Evolutionary conservation across 2,329 filamentous ascomycete genomes (phyloP).

Genomic region (Colletotrichum echinochloae): DNA sequence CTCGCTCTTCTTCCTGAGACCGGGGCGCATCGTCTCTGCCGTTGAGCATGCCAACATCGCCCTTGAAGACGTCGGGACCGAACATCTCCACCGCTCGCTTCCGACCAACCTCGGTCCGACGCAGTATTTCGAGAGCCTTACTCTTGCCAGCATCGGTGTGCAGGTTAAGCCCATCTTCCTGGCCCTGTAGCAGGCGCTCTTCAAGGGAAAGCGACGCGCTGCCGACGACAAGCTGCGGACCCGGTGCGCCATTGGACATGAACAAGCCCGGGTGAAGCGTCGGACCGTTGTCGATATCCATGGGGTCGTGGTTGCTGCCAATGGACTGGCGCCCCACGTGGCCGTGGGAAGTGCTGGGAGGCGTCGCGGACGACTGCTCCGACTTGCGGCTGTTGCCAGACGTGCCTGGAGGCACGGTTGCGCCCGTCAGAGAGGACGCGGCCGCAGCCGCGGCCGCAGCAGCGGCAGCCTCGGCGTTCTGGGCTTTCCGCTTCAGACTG

Average conservation of each 20-base stretch:
- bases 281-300: constrained; percentile 54
- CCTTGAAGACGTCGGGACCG: constrained; percentile 62
- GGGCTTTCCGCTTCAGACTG: constrained; percentile 77
- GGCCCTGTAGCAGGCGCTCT: constrained; percentile 62
- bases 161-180: constrained; percentile 59
- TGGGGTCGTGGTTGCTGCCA: constrained; percentile 50
- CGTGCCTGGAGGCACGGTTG: constrained; percentile 29
- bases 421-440: constrained; percentile 30
- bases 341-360: constrained; percentile 45
- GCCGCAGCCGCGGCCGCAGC: constrained; percentile 48
- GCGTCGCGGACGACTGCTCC: constrained; percentile 41
- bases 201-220: constrained; percentile 59
- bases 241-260: constrained; percentile 51
- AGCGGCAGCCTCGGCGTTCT: constrained; percentile 66
- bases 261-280: constrained; percentile 59
- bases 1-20: constrained; percentile 57
- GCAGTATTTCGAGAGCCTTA: constrained; percentile 65
- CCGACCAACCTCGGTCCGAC: constrained; percentile 63
- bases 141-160: constrained; percentile 60
- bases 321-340: constrained; percentile 30
- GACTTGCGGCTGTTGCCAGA: constrained; percentile 29
- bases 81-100: constrained; percentile 64
- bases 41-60: constrained; percentile 38
- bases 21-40: constrained; percentile 40
- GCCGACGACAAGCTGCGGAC: constrained; percentile 57